A percentile compares a stretch with the other conserved stretches of the same genome.
These are phyloP conservation scores for Coemansia sp. DNA, from an alignment of 192 early-diverging fungal species.

Conservation along the genomic window DNA sequence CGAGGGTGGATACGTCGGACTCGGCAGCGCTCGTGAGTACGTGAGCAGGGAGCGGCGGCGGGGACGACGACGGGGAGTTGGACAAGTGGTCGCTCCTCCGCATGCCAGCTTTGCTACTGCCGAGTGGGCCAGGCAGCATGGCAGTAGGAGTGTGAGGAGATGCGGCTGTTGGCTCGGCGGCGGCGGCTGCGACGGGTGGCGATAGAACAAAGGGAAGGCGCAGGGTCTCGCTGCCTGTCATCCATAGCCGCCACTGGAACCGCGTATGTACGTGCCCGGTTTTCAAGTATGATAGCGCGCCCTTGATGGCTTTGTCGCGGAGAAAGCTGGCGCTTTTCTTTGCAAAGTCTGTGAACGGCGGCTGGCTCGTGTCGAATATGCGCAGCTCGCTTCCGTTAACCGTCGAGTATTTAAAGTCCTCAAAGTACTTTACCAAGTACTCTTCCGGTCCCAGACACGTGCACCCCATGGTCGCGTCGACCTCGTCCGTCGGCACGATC, in stretches of 20 bases:
- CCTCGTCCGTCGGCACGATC: constrained; percentile 58
- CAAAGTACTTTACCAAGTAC: constrained; percentile 60
- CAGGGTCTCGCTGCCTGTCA: constrained; percentile 46
- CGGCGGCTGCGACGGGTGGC: neutral
- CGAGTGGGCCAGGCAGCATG: neutral
- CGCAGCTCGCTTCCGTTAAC: constrained; percentile 48
- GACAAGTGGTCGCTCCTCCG: neutral
- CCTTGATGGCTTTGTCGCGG: constrained; percentile 43
- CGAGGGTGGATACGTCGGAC: constrained; percentile 39
- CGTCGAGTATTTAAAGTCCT: constrained; percentile 55
- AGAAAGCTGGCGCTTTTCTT: constrained; percentile 26
- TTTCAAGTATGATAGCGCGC: constrained; percentile 40
- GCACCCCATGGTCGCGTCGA: constrained; percentile 56
- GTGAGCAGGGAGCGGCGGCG: constrained; percentile 1
- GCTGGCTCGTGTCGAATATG: constrained; percentile 35
- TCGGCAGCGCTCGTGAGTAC: constrained; percentile 13
- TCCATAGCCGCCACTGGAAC: constrained; percentile 51
- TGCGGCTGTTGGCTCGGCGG: neutral
- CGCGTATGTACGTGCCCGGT: constrained; percentile 42
- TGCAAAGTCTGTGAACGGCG: constrained; percentile 52
- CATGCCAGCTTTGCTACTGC: neutral
- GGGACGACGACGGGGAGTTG: neutral
- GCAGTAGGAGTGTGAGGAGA: neutral
- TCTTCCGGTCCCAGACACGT: constrained; percentile 31
- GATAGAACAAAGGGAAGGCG: constrained; percentile 34